Conservation (phyloP, 257 asterid genomes). For the Mitragyna speciosa region DNA sequence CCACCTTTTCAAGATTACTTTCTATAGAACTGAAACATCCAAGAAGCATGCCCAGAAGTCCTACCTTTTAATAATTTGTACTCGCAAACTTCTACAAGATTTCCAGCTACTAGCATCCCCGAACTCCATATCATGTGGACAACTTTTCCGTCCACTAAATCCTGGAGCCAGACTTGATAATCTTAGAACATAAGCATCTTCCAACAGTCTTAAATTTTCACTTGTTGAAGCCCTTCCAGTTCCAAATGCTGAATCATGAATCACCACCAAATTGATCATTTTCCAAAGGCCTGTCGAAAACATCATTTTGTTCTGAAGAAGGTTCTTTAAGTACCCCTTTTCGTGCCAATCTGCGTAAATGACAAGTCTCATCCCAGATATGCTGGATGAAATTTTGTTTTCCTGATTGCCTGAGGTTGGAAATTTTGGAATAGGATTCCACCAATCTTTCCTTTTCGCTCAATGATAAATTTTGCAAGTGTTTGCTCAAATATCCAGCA, state of each 20-base stretch:
- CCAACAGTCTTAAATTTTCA: conserved; percentile 6
- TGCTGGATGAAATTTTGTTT: conserved; percentile 58
- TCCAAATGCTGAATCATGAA: conserved; percentile 14
- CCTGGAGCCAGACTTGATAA: conserved; percentile 1
- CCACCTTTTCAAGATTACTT: conserved; percentile 30
- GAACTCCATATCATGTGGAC: conserved; percentile 10
- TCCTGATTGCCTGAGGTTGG: conserved; percentile 35
- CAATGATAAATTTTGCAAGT: conserved; percentile 43
- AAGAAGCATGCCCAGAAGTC: neutral
- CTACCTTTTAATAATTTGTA: conserved; percentile 12
- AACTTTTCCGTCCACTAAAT: conserved; percentile 16
- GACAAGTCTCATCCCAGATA: conserved; percentile 58
- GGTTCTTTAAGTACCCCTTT: conserved; percentile 22
- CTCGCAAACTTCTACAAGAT: conserved; percentile 14
- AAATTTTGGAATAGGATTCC: conserved; percentile 25
- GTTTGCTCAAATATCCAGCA: conserved; percentile 68
- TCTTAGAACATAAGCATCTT: conserved; percentile 21
- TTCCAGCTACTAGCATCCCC: conserved; percentile 24
- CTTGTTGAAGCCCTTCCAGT: conserved; percentile 18
- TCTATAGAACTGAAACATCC: conserved; percentile 32
- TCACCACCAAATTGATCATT: conserved; percentile 9
- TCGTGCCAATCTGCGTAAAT: conserved; percentile 46
- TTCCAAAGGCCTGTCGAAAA: conserved; percentile 17
- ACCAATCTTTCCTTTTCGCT: conserved; percentile 38
- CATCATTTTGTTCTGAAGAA: conserved; percentile 16